A percentile compares a stretch with the other conserved stretches of the same genome.
Conservation (phyloP, 768 basidiomycete species). For the Leccinum obscurum region DNA sequence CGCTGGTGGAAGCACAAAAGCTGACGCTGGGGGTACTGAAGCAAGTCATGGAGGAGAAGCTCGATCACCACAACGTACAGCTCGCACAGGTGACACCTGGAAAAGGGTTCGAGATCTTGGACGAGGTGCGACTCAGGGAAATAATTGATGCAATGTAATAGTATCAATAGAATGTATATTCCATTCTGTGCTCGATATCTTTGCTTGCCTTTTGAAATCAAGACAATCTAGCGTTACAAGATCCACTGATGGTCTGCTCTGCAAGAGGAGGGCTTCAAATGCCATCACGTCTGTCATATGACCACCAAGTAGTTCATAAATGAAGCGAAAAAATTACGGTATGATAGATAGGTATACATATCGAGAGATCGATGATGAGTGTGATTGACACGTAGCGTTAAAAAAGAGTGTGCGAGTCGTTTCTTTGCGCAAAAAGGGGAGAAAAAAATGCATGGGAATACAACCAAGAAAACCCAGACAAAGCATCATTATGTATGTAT, state of each 20-base stretch:
- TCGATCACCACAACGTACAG: conserved; percentile 98
- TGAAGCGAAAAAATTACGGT: conserved; percentile 10
- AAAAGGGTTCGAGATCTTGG: conserved; percentile 88
- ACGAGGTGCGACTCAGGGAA: conserved; percentile 76
- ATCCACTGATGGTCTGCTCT: neutral
- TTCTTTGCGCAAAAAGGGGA: conserved; percentile 9
- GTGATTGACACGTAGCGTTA: conserved; percentile 2
- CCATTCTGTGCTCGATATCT: neutral
- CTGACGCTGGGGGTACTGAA: conserved; percentile 89
- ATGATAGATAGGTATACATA: conserved; percentile 31
- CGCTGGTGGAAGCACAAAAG: conserved; percentile 81
- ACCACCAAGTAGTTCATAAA: conserved; percentile 2
- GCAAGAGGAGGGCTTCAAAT: neutral
- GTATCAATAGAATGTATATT: conserved; percentile 19
- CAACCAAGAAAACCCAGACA: conserved; percentile 13
- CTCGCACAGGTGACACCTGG: conserved; percentile 89
- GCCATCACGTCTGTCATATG: neutral
- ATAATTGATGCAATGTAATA: conserved; percentile 82
- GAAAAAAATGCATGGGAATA: conserved; percentile 12
- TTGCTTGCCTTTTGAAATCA: neutral
- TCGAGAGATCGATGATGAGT: neutral
- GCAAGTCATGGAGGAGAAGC: conserved; percentile 99
- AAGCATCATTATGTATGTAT: conserved; percentile 3
- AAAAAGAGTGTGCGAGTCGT: conserved; percentile 16
- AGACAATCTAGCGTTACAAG: neutral